These are phyloP conservation scores for Rhododendron ferrugineum DNA, from an alignment of 148 eudicot genomes.

Conservation along the genomic window DNA sequence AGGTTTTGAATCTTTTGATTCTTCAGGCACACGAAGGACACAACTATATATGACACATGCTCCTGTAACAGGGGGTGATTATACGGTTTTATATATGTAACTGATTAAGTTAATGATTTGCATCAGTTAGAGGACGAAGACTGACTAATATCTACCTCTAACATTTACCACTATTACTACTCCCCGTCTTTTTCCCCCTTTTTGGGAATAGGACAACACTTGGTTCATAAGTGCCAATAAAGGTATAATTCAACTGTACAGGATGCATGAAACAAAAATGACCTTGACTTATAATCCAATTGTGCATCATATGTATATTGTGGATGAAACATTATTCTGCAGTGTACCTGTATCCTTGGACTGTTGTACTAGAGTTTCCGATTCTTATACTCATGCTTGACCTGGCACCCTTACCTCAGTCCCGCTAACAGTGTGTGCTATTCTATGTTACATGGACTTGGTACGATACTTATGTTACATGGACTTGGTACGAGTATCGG, in stretches of 20 bases:
- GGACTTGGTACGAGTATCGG: neutral
- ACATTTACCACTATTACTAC: neutral
- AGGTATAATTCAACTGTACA: neutral
- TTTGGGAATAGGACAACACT: neutral
- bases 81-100: neutral
- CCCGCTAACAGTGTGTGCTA: neutral
- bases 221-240: neutral
- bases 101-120: neutral
- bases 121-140: neutral
- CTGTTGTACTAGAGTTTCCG: neutral
- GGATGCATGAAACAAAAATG: neutral
- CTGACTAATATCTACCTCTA: neutral
- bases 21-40: neutral
- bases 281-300: neutral
- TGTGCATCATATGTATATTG: neutral
- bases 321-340: neutral
- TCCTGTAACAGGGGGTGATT: neutral
- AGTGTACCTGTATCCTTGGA: neutral
- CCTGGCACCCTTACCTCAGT: neutral
- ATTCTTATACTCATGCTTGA: neutral
- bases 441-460: neutral
- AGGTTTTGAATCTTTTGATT: neutral
- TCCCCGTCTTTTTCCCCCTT: neutral
- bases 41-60: neutral
- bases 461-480: neutral